phyloP scores from a whole-genome alignment of 2,329 filamentous ascomycete genomes.

The Botrytis hyacinthi region DNA sequence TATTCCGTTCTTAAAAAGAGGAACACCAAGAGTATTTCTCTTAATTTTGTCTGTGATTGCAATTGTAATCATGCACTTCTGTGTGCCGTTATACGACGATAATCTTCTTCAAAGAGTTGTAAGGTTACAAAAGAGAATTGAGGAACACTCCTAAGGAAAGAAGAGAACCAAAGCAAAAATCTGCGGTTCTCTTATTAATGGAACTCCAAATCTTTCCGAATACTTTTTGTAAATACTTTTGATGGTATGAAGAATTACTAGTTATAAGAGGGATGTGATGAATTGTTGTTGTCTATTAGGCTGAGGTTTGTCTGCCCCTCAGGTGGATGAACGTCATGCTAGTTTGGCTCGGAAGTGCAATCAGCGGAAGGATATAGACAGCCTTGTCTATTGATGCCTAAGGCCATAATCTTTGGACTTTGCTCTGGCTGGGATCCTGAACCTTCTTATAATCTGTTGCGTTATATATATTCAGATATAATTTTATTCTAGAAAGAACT shows the following conservation, averaged over 20 bases:
- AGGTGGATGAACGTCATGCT: neutral
- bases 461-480: neutral
- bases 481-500: neutral
- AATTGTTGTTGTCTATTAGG: neutral
- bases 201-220: neutral
- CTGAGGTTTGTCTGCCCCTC: neutral
- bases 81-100: neutral
- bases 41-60: neutral
- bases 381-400: neutral
- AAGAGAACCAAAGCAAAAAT: neutral
- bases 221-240: neutral
- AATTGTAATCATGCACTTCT: neutral
- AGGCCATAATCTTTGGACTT: neutral
- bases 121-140: neutral
- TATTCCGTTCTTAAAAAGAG: neutral
- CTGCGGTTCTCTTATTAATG: neutral
- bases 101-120: conserved; percentile 2
- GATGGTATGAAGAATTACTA: neutral
- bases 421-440: neutral
- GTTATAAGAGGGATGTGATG: neutral
- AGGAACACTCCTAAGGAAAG: neutral
- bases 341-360: neutral
- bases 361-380: neutral
- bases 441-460: neutral
- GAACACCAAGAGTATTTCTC: neutral